A percentile compares a stretch with the other conserved stretches of the same genome.
Evolutionary conservation across 129 eudicot genomes (phyloP).

Genomic region (Gnaphalium uliginosum): DNA sequence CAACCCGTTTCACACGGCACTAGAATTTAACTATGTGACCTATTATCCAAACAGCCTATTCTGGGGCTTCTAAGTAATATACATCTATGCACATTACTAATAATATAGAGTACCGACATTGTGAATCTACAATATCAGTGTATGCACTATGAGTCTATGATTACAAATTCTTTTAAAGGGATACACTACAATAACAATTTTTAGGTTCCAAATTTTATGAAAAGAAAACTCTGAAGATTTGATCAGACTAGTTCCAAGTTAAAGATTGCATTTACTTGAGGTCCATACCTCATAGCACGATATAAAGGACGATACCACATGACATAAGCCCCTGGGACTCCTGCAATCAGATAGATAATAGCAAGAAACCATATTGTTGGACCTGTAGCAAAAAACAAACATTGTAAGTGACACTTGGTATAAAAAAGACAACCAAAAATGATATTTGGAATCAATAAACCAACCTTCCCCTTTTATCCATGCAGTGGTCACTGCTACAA

Average conservation of each 20-base stretch:
- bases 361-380: constrained; percentile 87
- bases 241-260: neutral
- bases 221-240: neutral
- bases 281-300: constrained; percentile 84
- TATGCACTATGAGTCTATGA: neutral
- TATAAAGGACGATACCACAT: constrained; percentile 94
- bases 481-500: constrained; percentile 77
- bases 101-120: neutral
- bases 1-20: neutral
- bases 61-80: neutral
- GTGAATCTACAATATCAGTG: neutral
- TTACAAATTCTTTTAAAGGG: neutral
- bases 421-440: neutral
- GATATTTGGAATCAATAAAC: constrained; percentile 23
- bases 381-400: constrained; percentile 42
- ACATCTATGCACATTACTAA: neutral
- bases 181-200: neutral
- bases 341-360: constrained; percentile 71
- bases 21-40: neutral
- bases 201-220: neutral
- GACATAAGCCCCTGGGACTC: constrained; percentile 91
- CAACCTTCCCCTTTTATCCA: constrained; percentile 94
- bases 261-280: constrained; percentile 10
- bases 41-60: neutral
- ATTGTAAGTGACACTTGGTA: neutral